Evolutionary conservation across 768 basidiomycete genomes (phyloP).

Genomic region (Chalciporus sphaerocephalus): DNA sequence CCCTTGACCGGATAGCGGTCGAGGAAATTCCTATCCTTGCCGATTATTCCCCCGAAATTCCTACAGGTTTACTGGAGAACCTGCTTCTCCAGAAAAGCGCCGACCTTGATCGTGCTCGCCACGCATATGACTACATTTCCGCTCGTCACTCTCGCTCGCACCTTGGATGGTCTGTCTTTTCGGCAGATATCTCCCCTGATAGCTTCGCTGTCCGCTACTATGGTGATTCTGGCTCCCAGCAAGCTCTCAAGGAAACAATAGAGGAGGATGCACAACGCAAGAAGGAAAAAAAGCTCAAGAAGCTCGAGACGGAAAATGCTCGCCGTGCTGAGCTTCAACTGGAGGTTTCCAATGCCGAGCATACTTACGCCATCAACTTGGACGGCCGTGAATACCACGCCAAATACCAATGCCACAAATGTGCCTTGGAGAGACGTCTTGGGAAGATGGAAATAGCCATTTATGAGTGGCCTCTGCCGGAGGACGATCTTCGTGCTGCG

Average conservation of each 20-base stretch:
- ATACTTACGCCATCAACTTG: not conserved
- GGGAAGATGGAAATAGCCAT: not conserved
- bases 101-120: conserved; percentile 24
- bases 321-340: not conserved
- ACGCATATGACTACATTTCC: conserved; percentile 29
- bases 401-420: not conserved
- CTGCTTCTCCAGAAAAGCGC: conserved; percentile 26
- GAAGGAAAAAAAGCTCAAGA: not conserved
- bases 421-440: not conserved
- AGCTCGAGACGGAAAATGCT: not conserved
- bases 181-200: conserved; percentile 4
- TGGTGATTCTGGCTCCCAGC: conserved; percentile 13
- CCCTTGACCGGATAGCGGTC: conserved; percentile 20
- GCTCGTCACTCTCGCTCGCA: conserved; percentile 20
- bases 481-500: not conserved
- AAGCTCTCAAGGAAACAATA: conserved; percentile 24
- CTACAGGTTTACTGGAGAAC: conserved; percentile 14
- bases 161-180: conserved; percentile 30
- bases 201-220: conserved; percentile 36
- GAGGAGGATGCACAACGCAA: conserved; percentile 31
- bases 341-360: not conserved
- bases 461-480: not conserved
- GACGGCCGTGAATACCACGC: not conserved
- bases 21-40: conserved; percentile 18
- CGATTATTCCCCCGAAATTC: conserved; percentile 28